Conservation (phyloP, 331 rosid species). For the Quercus tomentella region DNA sequence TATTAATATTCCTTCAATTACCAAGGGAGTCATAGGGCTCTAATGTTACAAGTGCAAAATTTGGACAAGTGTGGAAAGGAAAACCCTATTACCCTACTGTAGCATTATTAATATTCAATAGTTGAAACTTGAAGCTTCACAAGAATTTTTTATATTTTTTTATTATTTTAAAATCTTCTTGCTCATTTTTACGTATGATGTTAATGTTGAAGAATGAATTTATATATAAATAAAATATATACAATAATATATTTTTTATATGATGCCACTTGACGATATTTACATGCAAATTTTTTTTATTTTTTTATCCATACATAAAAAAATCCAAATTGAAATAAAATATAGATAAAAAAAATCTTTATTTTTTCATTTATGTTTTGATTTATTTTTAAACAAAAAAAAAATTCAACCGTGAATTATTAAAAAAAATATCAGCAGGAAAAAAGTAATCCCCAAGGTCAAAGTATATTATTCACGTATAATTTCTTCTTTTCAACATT, state of each 20-base stretch:
- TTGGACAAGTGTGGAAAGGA: conserved; percentile 14
- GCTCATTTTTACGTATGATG: too few species aligned
- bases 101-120: too few species aligned
- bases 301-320: neutral
- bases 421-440: neutral
- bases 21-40: conserved; percentile 19
- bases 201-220: too few species aligned
- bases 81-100: neutral
- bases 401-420: too few species aligned
- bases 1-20: conserved; percentile 36
- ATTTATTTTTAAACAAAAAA: neutral
- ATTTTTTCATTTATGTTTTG: neutral
- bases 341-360: too few species aligned
- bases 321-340: neutral
- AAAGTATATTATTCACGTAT: neutral
- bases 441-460: neutral
- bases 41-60: neutral
- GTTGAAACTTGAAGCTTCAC: too few species aligned
- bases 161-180: too few species aligned
- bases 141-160: too few species aligned
- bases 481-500: neutral
- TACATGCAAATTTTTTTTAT: neutral
- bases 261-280: too few species aligned
- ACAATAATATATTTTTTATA: too few species aligned
- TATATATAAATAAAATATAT: too few species aligned